phyloP scores from a whole-genome alignment of 306 rosid species.

The Trichosanthes truncata region DNA sequence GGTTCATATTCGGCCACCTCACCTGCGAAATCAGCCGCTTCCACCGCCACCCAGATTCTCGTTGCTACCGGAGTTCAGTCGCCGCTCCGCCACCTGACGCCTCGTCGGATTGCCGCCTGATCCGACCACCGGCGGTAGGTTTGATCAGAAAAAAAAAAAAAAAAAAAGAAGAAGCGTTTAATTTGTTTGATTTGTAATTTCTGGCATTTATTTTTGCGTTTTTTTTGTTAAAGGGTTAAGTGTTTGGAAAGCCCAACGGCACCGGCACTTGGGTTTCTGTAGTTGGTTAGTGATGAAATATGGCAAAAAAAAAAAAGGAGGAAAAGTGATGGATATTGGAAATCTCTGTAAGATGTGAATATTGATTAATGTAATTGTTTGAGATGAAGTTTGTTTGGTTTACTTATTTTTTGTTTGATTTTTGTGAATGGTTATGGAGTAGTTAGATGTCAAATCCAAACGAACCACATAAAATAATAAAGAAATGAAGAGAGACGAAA shows the following conservation, averaged over 20 bases:
- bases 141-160: not conserved
- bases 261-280: not conserved
- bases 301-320: not conserved
- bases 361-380: not conserved
- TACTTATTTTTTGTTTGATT: not conserved
- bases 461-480: not conserved
- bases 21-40: conserved; percentile 17
- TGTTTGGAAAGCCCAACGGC: conserved; percentile 8
- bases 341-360: not conserved
- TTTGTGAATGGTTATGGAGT: not conserved
- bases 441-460: conserved; percentile 2
- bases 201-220: no score
- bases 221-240: not conserved
- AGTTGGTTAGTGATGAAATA: not conserved
- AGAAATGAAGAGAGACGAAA: not conserved
- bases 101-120: conserved; percentile 42
- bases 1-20: conserved; percentile 24
- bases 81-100: conserved; percentile 25
- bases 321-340: not conserved
- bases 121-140: not conserved
- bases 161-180: not conserved
- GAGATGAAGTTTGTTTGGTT: not conserved
- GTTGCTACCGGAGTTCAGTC: conserved; percentile 55
- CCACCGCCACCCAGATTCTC: conserved; percentile 34
- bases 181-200: not conserved